A percentile compares a stretch with the other conserved stretches of the same genome.
Conservation (phyloP, 2,329 filamentous ascomycete species). For the Penicillium digitatum region DNA sequence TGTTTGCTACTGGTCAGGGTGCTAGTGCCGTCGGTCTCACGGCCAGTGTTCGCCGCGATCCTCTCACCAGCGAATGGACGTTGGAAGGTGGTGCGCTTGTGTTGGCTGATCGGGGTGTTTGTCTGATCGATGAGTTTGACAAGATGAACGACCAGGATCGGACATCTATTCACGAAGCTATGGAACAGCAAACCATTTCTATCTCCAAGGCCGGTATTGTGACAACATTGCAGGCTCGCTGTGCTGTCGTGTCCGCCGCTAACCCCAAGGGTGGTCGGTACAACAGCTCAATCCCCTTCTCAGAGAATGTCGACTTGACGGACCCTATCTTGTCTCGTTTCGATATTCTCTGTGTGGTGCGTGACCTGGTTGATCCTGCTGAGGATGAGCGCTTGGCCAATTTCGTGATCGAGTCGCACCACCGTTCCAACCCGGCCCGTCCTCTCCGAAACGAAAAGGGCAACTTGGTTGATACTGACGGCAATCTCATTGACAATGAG, state of each 20-base stretch:
- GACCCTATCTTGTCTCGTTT: constrained; percentile 98
- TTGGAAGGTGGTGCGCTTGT: constrained; percentile 93
- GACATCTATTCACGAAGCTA: constrained; percentile 97
- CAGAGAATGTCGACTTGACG: constrained; percentile 91
- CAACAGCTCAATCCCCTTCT: constrained; percentile 93
- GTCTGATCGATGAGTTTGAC: constrained; percentile 97
- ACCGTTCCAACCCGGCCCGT: constrained; percentile 72
- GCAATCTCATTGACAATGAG: constrained; percentile 60
- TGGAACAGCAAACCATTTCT: constrained; percentile 99
- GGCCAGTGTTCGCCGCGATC: constrained; percentile 90
- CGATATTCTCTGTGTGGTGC: constrained; percentile 92
- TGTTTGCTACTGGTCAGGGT: constrained; percentile 96
- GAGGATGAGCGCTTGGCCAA: constrained; percentile 91
- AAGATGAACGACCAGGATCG: constrained; percentile 99
- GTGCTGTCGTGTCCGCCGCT: constrained; percentile 91
- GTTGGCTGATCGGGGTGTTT: constrained; percentile 89
- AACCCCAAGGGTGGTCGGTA: constrained; percentile 96
- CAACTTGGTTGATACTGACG: constrained; percentile 43
- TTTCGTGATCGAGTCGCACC: constrained; percentile 93
- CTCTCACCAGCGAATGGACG: constrained; percentile 94
- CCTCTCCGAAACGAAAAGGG: constrained; percentile 48
- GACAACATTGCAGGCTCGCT: constrained; percentile 91
- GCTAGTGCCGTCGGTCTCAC: constrained; percentile 97
- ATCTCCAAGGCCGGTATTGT: constrained; percentile 99
- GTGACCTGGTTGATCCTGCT: constrained; percentile 85